Evolutionary conservation across 2,329 filamentous ascomycete genomes (phyloP).

Genomic region (Scopulariopsis brevicaulis): DNA sequence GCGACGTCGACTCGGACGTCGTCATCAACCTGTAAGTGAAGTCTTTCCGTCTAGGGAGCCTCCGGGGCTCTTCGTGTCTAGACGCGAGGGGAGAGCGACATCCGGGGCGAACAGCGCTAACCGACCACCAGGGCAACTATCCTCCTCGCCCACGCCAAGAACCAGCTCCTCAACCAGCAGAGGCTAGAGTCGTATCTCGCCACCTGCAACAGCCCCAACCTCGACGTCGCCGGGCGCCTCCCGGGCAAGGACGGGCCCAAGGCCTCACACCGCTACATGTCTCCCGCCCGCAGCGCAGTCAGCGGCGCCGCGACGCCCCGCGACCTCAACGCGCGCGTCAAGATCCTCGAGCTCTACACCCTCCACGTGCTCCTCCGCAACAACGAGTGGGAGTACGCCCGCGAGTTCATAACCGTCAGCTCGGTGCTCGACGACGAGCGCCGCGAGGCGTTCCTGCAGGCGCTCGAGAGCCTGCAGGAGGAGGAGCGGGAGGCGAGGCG

Average conservation of each 20-base stretch:
- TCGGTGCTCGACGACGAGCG: slow-evolving; percentile 87
- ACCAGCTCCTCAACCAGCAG: slow-evolving; percentile 75
- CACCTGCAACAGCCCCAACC: slow-evolving; percentile 52
- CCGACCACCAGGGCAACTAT: slow-evolving; percentile 61
- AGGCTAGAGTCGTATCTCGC: slow-evolving; percentile 84
- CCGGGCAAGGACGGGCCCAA: slow-evolving; percentile 19
- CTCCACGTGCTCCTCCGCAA: slow-evolving; percentile 90
- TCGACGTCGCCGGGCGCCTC: slow-evolving; percentile 60
- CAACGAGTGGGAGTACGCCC: slow-evolving; percentile 90
- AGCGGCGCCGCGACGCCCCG: slow-evolving; percentile 72
- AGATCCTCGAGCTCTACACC: slow-evolving; percentile 90
- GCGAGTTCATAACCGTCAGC: slow-evolving; percentile 78
- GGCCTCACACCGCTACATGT: slow-evolving; percentile 25
- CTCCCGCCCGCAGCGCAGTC: slow-evolving; percentile 29
- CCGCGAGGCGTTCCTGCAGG: slow-evolving; percentile 78
- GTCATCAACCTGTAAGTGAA: slow-evolving; percentile 71
- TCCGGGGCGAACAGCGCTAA: background rate
- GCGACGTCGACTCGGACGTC: slow-evolving; percentile 87
- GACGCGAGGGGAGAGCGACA: background rate
- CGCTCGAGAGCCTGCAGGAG: slow-evolving; percentile 72
- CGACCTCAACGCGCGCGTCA: slow-evolving; percentile 74
- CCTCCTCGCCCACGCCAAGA: slow-evolving; percentile 77
- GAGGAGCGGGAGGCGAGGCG: slow-evolving; percentile 67
- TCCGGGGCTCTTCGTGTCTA: too few relatives aligned
- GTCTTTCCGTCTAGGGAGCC: background rate